These are phyloP conservation scores for Chrysoporthe deuterocubensis DNA, from an alignment of 2,329 filamentous ascomycete species.

Conservation along the genomic window DNA sequence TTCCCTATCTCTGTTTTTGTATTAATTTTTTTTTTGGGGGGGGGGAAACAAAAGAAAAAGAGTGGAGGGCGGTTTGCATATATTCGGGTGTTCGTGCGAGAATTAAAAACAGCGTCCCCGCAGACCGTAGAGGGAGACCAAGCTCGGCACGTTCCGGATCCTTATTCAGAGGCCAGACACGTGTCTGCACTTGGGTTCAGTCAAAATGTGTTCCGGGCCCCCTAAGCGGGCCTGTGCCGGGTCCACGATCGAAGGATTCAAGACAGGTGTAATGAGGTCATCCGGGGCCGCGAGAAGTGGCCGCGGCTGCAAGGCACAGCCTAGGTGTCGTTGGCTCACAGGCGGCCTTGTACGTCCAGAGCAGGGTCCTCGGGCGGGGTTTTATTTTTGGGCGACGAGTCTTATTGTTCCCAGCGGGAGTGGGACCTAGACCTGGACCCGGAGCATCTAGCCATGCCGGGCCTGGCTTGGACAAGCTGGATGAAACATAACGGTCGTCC, in stretches of 20 bases:
- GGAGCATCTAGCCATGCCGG: neutral
- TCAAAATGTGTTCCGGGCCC: neutral
- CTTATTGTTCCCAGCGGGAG: neutral
- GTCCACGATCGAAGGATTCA: neutral
- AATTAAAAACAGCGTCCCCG: no score
- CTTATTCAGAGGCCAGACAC: neutral
- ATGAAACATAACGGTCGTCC: constrained; percentile 12
- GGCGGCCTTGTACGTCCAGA: neutral
- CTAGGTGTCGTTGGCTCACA: neutral
- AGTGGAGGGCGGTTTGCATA: no score
- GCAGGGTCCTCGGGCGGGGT: neutral
- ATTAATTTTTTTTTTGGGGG: no score
- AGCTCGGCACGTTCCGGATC: neutral
- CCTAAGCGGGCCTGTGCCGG: neutral
- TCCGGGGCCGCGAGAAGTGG: neutral
- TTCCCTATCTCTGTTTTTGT: no score
- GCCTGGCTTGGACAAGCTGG: neutral
- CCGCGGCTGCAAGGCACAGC: neutral
- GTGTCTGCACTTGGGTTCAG: neutral
- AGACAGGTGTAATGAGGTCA: neutral
- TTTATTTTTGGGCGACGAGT: constrained; percentile 1
- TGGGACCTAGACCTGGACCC: neutral
- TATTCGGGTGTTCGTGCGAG: neutral
- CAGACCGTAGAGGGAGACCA: neutral
- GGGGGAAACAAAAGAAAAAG: no score